Evolutionary conservation across 108 stramenopile genomes (phyloP).

Genomic region (Halocafeteria seosinensis): DNA sequence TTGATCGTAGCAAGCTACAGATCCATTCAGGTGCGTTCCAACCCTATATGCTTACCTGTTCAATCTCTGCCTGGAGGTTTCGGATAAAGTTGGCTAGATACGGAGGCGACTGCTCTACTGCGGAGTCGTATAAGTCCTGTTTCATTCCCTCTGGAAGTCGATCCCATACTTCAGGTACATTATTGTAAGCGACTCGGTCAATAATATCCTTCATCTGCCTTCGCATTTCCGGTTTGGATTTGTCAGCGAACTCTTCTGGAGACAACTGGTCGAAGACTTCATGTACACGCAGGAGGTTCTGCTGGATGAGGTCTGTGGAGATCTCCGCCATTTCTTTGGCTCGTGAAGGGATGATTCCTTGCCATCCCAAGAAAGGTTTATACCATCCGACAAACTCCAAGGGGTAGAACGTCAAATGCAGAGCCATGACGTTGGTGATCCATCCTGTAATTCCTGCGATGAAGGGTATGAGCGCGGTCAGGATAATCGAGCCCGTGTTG

Average conservation of each 20-base stretch:
- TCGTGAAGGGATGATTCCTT: constrained; percentile 75
- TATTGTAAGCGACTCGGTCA: neutral
- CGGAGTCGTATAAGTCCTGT: neutral
- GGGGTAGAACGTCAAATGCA: constrained; percentile 75
- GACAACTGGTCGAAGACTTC: constrained; percentile 67
- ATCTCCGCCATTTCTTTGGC: constrained; percentile 68
- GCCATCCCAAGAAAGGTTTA: constrained; percentile 31
- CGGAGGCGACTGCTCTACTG: neutral
- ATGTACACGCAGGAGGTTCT: constrained; percentile 52
- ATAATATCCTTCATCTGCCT: neutral
- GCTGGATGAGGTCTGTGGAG: constrained; percentile 67
- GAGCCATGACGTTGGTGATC: constrained; percentile 28
- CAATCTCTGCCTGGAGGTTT: neutral
- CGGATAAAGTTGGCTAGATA: neutral
- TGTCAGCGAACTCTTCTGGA: constrained; percentile 54
- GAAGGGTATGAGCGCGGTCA: constrained; percentile 16
- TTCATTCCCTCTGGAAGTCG: neutral
- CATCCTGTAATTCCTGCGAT: constrained; percentile 23
- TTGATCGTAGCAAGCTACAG: constrained; percentile 60
- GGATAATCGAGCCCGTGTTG: neutral
- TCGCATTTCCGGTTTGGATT: neutral
- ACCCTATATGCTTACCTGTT: constrained; percentile 27
- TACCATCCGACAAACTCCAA: constrained; percentile 62
- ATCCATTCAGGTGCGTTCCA: too few species aligned
- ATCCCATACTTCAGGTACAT: neutral